A percentile compares a stretch with the other conserved stretches of the same genome.
phyloP scores from a whole-genome alignment of 768 basidiomycete species.

The Leccinum truebloodii region DNA sequence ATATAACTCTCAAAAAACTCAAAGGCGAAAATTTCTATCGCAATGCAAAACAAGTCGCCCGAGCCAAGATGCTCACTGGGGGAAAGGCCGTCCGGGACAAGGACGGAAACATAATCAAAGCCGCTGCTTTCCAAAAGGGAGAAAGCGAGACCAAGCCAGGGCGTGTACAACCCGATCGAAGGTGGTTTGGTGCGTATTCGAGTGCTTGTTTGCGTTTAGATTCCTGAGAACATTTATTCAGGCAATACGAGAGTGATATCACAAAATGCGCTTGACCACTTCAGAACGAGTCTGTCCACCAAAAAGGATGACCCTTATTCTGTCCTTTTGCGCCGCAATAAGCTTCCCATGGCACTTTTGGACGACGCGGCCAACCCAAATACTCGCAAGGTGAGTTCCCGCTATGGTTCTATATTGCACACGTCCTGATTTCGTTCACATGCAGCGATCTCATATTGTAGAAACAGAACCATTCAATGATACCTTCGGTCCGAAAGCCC shows the following conservation, averaged over 20 bases:
- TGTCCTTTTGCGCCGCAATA: slow-evolving; percentile 90
- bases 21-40: slow-evolving; percentile 99
- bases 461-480: slow-evolving; percentile 94
- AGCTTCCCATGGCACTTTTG: slow-evolving; percentile 94
- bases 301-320: slow-evolving; percentile 96
- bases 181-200: slow-evolving; percentile 88
- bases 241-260: slow-evolving; percentile 99
- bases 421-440: slow-evolving; percentile 6
- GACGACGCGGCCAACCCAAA: slow-evolving; percentile 87
- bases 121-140: slow-evolving; percentile 95
- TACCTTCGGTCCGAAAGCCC: slow-evolving; percentile 95
- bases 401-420: not conserved
- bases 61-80: slow-evolving; percentile 90
- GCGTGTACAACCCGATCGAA: slow-evolving; percentile 88
- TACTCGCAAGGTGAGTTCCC: slow-evolving; percentile 61
- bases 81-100: slow-evolving; percentile 90
- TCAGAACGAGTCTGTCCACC: slow-evolving; percentile 80
- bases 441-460: slow-evolving; percentile 86
- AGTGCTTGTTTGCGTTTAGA: not conserved
- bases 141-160: slow-evolving; percentile 90
- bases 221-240: slow-evolving; percentile 32
- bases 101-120: slow-evolving; percentile 90
- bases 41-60: slow-evolving; percentile 83
- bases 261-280: slow-evolving; percentile 94
- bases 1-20: slow-evolving; percentile 61